Evolutionary conservation across 2,329 filamentous ascomycete species (phyloP), one percentile per base, ranked within the genome.

Genomic region (Fusarium tjaetaba): DNA sequence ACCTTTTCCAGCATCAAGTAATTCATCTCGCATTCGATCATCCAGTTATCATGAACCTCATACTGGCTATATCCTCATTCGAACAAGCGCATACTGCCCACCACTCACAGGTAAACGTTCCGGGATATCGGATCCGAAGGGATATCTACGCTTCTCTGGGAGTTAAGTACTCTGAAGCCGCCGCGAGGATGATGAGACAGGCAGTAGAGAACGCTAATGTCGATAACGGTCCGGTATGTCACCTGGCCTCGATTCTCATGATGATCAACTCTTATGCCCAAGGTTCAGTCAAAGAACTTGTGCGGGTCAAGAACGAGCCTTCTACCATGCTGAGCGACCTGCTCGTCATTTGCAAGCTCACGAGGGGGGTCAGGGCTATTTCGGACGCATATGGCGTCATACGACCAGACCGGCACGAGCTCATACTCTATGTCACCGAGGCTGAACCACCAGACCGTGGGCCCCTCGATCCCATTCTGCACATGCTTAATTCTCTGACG

Each of bases 191-290:
- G 59, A 61, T 61, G 49, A 61, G 59, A 24, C 30, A 38, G 3
- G 49, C 39, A 30, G 59, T 61, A 24, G 48, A 32, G 4, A 56
- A 26, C 1, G 59, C 59, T 0, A 61, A 56, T n/a, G 4, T 7
- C 18, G 11, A 38, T 9, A 61, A 61, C 59, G 49, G 59, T 22
- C 38, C 59, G 2, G 15, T 61, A 0, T 61, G 59, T 4, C 59
- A 61, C 32, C 48, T 56, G 7, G 59, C 59, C 26, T 61, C 59
- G 24, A 13, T 61, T 38, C 59, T 61, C 20, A 61, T 61, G 59
- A 61, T 61, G 59, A 43, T 61, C 15, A 61, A 43, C 38, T 61
- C 59, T 10, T 61, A 56, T 45, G 59, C 59, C 34, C 34, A 56
- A 30, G 59, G 59, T 20, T 56, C 49, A 11, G 28, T 28, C 1